Evolutionary conservation across 2,329 filamentous ascomycete genomes (phyloP).

Genomic region (Neocatenulostroma microsporum): DNA sequence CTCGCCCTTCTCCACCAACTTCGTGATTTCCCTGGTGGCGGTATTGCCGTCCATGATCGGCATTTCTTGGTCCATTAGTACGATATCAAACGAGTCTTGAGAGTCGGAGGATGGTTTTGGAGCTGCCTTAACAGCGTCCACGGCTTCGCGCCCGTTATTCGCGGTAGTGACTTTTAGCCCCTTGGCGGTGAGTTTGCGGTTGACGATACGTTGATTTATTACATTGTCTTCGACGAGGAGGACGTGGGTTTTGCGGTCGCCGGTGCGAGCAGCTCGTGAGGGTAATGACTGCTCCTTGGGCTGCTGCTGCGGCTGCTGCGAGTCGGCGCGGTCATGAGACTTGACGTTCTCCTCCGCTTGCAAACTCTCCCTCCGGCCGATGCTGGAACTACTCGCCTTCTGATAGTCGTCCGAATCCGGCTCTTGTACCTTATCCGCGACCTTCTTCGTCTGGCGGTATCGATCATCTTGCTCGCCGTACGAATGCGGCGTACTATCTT

Average conservation of each 20-base stretch:
- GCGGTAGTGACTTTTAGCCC: conserved; percentile 26
- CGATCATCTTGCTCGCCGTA: conserved; percentile 6
- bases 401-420: not conserved
- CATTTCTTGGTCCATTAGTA: conserved; percentile 31
- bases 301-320: not conserved
- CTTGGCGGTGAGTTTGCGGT: conserved; percentile 21
- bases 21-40: conserved; percentile 21
- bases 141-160: conserved; percentile 27
- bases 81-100: conserved; percentile 20
- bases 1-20: conserved; percentile 17
- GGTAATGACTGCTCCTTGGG: not conserved
- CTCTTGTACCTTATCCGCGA: conserved; percentile 5
- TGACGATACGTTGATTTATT: conserved; percentile 28
- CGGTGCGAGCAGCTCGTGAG: too few relatives aligned
- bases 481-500: conserved; percentile 16
- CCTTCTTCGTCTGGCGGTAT: conserved; percentile 7
- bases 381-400: too few relatives aligned
- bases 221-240: conserved; percentile 19
- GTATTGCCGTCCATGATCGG: conserved; percentile 27
- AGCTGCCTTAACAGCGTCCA: conserved; percentile 19
- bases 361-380: too few relatives aligned
- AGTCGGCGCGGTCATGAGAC: too few relatives aligned
- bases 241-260: conserved; percentile 4
- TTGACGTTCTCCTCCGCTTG: not conserved
- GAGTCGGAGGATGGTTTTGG: conserved; percentile 5